Evolutionary conservation across 202 grass and related monocot species (phyloP), one percentile per base, ranked within the genome.

Genomic region (Zizania palustris): DNA sequence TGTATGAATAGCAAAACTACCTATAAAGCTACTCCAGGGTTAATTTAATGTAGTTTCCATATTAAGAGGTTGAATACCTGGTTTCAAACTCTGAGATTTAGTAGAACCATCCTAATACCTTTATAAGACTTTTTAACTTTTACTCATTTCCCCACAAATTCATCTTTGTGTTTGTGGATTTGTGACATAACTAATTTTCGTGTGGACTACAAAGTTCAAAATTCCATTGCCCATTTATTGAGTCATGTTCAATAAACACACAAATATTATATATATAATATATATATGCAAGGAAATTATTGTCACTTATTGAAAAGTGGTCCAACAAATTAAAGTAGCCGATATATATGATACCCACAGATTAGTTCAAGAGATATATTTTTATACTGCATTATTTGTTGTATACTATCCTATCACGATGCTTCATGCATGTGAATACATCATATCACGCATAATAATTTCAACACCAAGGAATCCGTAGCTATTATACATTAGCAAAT

Each of bases 381-480:
- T 69, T 0, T 79, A 46, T 45, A 40, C 2, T 60, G 65, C 65
- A 79, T 79, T 79, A 70, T 60, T 69, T 79, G 28, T 4, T 15
- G 40, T 60, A 79, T 59, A 22, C 34, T 39, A 3, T 40, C 16
- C 3, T 20, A 59, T 12, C 5, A 49, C n/a, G n/a, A n/a, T n/a
- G n/a, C n/a, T n/a, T n/a, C n/a, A n/a, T n/a, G n/a, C n/a, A n/a
- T n/a, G n/a, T n/a, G n/a, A n/a, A n/a, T n/a, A n/a, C n/a, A n/a
- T n/a, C n/a, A n/a, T n/a, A n/a, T 64, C 57, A 51, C 10, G 14
- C 3, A n/a, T n/a, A n/a, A 14, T 28, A 45, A 16, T 14, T 13
- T 59, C 50, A 15, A 20, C n/a, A 61, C 41, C 56, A 61, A 1
- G 13, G 8, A 39, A 60, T 7, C 0, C 11, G 8, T 58, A 59